Evolutionary conservation across 2,329 filamentous ascomycete species (phyloP).

Genomic region (Paecilomyces dactylethromorphus): DNA sequence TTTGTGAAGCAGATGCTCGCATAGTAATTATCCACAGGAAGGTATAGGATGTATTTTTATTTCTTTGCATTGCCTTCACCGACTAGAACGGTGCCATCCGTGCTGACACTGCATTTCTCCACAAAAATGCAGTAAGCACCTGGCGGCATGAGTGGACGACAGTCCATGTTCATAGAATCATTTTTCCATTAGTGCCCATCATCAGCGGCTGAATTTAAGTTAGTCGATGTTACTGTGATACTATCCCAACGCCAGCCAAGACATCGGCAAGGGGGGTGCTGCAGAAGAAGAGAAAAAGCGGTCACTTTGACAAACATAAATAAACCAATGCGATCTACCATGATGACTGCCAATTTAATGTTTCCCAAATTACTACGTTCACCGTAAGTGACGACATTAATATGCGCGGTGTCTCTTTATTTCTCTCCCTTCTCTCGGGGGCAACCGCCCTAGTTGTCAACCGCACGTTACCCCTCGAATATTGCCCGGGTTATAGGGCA

Average conservation of each 20-base stretch:
- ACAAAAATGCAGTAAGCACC: neutral
- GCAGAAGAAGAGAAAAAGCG: conserved; percentile 1
- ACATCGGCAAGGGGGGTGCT: neutral
- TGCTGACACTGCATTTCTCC: neutral
- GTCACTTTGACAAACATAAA: neutral
- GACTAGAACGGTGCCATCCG: neutral
- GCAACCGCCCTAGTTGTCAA: neutral
- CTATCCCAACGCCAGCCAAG: neutral
- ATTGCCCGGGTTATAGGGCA: conserved; percentile 33
- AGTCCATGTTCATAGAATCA: neutral
- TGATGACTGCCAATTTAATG: neutral
- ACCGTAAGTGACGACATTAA: neutral
- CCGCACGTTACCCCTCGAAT: neutral
- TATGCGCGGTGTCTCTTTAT: neutral
- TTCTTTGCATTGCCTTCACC: too few relatives aligned
- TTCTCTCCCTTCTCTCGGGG: neutral
- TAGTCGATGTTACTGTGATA: neutral
- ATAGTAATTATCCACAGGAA: too few relatives aligned
- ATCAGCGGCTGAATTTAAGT: neutral
- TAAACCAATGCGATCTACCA: neutral
- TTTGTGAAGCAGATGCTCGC: too few relatives aligned
- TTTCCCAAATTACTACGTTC: neutral
- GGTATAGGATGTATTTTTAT: too few relatives aligned
- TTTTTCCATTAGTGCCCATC: neutral
- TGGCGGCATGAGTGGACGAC: neutral